phyloP scores from a whole-genome alignment of 352 stramenopile species.

The Globisporangium nodosum region DNA sequence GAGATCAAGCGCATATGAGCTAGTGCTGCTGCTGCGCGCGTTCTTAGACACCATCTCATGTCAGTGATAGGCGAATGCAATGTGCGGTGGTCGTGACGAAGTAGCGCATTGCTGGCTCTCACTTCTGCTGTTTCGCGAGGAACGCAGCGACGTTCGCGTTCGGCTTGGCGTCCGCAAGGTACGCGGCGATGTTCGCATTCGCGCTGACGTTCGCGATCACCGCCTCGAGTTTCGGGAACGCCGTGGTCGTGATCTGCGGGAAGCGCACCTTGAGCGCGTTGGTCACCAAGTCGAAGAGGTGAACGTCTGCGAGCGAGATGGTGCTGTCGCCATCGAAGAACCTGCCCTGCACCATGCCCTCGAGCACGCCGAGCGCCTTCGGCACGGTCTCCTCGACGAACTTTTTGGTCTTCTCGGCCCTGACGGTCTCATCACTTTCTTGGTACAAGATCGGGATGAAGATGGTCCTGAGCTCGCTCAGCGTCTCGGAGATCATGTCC shows the following conservation, averaged over 20 bases:
- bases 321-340: constrained; percentile 41
- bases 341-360: constrained; percentile 35
- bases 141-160: constrained; percentile 26
- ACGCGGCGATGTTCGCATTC: constrained; percentile 23
- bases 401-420: too few species aligned
- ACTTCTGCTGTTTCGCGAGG: constrained; percentile 18
- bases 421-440: background rate
- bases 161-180: constrained; percentile 17
- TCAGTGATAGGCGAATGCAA: too few species aligned
- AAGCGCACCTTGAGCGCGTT: constrained; percentile 2
- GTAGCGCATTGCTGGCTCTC: too few species aligned
- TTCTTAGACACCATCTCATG: too few species aligned
- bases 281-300: constrained; percentile 35
- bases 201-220: constrained; percentile 18
- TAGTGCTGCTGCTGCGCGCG: too few species aligned
- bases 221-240: constrained; percentile 6
- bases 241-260: background rate
- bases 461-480: constrained; percentile 5
- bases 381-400: too few species aligned
- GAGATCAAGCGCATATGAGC: constrained; percentile 90
- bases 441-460: background rate
- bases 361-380: constrained; percentile 12
- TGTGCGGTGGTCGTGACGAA: too few species aligned
- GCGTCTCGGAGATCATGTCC: constrained; percentile 15
- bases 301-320: constrained; percentile 30